A percentile compares a stretch with the other conserved stretches of the same genome.
These are phyloP conservation scores for Metschnikowia arizonensis DNA, from an alignment of 805 yeast species.

Conservation along the genomic window DNA sequence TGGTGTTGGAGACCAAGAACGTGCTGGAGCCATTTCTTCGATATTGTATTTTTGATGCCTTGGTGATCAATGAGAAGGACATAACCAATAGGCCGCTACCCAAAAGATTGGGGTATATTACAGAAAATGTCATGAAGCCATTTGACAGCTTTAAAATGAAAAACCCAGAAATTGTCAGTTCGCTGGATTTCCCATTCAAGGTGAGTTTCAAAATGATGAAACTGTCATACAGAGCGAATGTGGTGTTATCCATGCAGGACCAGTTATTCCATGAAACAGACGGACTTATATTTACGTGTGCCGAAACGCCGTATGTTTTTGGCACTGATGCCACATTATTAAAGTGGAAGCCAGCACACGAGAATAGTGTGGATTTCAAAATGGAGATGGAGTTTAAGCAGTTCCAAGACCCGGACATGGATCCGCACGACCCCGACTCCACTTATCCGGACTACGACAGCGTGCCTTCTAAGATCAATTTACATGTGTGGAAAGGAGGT, in stretches of 20 bases:
- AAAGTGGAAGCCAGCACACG: constrained; percentile 97
- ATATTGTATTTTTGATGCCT: constrained; percentile 86
- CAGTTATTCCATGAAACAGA: constrained; percentile 84
- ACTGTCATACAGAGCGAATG: constrained; percentile 69
- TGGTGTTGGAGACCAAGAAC: constrained; percentile 72
- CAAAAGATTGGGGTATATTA: constrained; percentile 82
- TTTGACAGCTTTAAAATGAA: constrained; percentile 63
- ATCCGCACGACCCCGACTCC: constrained; percentile 62
- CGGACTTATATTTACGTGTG: constrained; percentile 90
- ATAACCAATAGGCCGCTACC: constrained; percentile 69
- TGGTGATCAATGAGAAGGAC: constrained; percentile 73
- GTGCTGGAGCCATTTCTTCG: constrained; percentile 48
- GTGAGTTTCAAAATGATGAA: constrained; percentile 87
- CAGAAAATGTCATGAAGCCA: constrained; percentile 77
- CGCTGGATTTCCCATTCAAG: constrained; percentile 71
- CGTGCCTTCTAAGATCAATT: constrained; percentile 58
- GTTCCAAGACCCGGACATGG: constrained; percentile 59
- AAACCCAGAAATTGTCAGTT: constrained; percentile 68
- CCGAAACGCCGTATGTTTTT: constrained; percentile 77
- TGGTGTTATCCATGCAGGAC: constrained; percentile 67
- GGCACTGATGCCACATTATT: constrained; percentile 85
- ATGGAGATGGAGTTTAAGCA: constrained; percentile 57
- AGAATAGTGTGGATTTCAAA: constrained; percentile 88
- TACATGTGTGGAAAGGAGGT: constrained; percentile 78
- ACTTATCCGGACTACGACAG: constrained; percentile 78